These are phyloP conservation scores for Rhizopus delemar DNA, from an alignment of 371 early-diverging fungal genomes.

Conservation along the genomic window DNA sequence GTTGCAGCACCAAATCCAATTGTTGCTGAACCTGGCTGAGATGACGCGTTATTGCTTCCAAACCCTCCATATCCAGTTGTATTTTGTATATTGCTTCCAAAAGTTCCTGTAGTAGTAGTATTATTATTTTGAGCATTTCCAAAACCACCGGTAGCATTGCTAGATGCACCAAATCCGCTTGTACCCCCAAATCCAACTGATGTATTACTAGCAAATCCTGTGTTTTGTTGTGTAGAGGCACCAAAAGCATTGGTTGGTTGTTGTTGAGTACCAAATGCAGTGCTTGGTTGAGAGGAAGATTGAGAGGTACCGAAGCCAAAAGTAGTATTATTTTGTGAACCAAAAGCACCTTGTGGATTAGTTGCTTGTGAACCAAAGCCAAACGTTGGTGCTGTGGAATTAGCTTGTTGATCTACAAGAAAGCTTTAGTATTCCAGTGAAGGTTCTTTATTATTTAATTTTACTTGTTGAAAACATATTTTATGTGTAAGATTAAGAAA, in stretches of 20 bases:
- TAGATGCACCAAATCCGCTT: too few species aligned
- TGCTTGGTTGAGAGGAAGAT: background rate
- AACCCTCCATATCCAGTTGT: background rate
- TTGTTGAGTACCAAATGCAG: slow-evolving; percentile 1
- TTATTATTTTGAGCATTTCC: too few species aligned
- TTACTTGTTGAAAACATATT: slow-evolving; percentile 1
- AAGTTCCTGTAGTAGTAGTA: too few species aligned
- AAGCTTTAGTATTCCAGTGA: background rate
- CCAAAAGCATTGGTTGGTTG: background rate
- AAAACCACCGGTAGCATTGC: too few species aligned
- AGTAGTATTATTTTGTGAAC: too few species aligned
- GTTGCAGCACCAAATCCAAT: slow-evolving; percentile 10
- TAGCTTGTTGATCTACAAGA: background rate
- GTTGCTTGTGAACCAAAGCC: background rate
- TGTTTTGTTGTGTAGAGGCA: background rate
- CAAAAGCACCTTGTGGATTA: too few species aligned
- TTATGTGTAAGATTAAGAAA: background rate
- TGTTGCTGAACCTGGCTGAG: background rate
- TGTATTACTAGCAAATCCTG: background rate
- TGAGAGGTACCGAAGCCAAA: background rate
- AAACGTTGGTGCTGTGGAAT: background rate
- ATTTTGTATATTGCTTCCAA: background rate
- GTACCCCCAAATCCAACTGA: too few species aligned
- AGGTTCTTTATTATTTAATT: background rate
- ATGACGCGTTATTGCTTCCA: slow-evolving; percentile 1